Evolutionary conservation across 177 flowering plant species (phyloP).

Genomic region (Vitis hybrid): DNA sequence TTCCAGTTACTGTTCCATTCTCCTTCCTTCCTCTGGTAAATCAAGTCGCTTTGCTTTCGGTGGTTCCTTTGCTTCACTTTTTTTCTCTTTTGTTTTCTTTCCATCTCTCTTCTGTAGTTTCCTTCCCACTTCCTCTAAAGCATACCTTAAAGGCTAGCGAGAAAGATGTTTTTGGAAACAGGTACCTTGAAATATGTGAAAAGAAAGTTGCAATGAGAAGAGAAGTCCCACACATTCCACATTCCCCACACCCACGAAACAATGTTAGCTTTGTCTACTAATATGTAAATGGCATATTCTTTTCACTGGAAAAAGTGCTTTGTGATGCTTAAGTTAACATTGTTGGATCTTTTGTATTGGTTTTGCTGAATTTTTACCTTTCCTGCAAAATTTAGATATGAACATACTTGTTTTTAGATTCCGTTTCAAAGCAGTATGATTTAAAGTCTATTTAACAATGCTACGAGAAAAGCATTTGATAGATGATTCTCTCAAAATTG

Average conservation of each 20-base stretch:
- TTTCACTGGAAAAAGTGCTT: slow-evolving; percentile 7
- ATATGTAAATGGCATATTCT: slow-evolving; percentile 10
- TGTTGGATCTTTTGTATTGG: slow-evolving; percentile 5
- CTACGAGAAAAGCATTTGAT: too few species aligned
- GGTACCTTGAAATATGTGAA: slow-evolving; percentile 20
- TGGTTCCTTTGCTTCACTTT: slow-evolving; percentile 3
- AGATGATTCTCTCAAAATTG: too few species aligned
- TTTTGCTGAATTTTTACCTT: not conserved
- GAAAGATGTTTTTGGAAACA: slow-evolving; percentile 15
- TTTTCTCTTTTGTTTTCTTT: slow-evolving; percentile 1
- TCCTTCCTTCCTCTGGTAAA: slow-evolving; percentile 1
- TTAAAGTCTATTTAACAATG: too few species aligned
- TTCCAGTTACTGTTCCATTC: not conserved
- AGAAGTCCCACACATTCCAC: slow-evolving; percentile 19
- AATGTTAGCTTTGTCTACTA: not conserved
- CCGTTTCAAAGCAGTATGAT: too few species aligned
- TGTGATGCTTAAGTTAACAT: slow-evolving; percentile 12
- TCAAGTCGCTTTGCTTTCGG: not conserved
- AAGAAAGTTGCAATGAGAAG: slow-evolving; percentile 6
- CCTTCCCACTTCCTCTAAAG: slow-evolving; percentile 5
- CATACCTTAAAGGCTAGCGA: slow-evolving; percentile 1
- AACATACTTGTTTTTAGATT: too few species aligned
- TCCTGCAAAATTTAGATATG: too few species aligned
- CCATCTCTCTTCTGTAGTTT: not conserved
- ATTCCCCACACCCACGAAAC: slow-evolving; percentile 1